Conservation (phyloP, 2,329 filamentous ascomycete genomes). For the Pseudohalonectria lignicola region DNA sequence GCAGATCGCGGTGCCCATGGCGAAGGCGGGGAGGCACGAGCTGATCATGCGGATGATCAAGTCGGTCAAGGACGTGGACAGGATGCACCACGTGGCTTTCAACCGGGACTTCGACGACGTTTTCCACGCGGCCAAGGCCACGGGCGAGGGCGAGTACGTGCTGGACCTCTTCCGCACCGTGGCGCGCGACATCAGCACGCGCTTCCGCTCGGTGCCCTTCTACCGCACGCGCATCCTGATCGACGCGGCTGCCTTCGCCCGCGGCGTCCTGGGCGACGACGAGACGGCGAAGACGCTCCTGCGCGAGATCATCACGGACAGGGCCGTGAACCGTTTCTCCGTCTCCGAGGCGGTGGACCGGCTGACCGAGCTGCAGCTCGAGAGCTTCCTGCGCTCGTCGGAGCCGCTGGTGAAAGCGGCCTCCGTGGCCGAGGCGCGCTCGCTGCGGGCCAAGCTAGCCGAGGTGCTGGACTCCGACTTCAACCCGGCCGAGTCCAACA, state of each 20-base stretch:
- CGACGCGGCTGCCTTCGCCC: neutral
- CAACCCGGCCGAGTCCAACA: slow-evolving; percentile 1
- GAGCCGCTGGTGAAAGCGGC: neutral
- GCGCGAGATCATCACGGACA: slow-evolving; percentile 1
- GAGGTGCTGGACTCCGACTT: neutral
- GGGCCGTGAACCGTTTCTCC: neutral
- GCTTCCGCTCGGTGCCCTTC: neutral
- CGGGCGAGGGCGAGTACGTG: neutral
- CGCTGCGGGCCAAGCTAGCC: neutral
- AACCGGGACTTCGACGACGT: neutral
- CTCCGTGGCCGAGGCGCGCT: neutral
- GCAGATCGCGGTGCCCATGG: neutral
- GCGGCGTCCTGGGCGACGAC: neutral
- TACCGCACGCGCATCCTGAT: neutral
- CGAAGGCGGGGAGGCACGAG: neutral
- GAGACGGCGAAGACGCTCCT: neutral
- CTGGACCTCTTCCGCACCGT: slow-evolving; percentile 1
- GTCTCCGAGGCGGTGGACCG: neutral
- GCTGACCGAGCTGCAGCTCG: slow-evolving; percentile 1
- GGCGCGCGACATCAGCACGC: neutral
- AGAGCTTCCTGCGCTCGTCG: neutral
- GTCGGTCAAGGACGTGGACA: neutral
- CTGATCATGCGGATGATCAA: neutral
- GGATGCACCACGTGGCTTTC: neutral
- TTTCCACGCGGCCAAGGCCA: neutral